Evolutionary conservation across 2,329 filamentous ascomycete species (phyloP).

Genomic region (Botryotinia calthae): DNA sequence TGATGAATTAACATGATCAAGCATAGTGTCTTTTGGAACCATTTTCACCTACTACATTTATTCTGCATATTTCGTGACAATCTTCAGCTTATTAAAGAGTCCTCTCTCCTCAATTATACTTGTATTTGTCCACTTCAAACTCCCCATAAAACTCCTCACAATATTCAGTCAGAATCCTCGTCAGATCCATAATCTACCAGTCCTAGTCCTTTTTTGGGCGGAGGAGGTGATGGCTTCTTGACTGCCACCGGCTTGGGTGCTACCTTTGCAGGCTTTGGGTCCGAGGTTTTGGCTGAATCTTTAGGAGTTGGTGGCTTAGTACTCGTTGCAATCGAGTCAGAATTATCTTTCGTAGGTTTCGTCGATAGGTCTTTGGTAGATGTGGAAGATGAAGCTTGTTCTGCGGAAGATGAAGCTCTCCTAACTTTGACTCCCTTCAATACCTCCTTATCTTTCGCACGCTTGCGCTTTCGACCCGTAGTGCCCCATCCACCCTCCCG

Average conservation of each 20-base stretch:
- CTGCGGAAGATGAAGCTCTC: conserved; percentile 31
- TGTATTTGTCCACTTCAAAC: background rate
- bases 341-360: conserved; percentile 9
- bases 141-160: background rate
- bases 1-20: background rate
- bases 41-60: background rate
- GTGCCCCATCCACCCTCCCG: conserved; percentile 41
- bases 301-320: background rate
- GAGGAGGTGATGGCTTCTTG: conserved; percentile 21
- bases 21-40: background rate
- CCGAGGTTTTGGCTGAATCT: background rate
- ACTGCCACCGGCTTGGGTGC: conserved; percentile 9
- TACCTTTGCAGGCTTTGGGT: background rate
- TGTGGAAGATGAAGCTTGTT: conserved; percentile 19
- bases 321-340: conserved; percentile 4
- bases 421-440: conserved; percentile 38
- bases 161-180: conserved; percentile 42
- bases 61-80: background rate
- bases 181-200: conserved; percentile 59
- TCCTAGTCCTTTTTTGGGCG: conserved; percentile 38
- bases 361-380: conserved; percentile 3
- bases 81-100: background rate
- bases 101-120: background rate
- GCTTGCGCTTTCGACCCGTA: conserved; percentile 42
- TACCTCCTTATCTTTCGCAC: conserved; percentile 42